These are phyloP conservation scores for Mrakia blollopis DNA, from an alignment of 768 basidiomycete species.

Conservation along the genomic window DNA sequence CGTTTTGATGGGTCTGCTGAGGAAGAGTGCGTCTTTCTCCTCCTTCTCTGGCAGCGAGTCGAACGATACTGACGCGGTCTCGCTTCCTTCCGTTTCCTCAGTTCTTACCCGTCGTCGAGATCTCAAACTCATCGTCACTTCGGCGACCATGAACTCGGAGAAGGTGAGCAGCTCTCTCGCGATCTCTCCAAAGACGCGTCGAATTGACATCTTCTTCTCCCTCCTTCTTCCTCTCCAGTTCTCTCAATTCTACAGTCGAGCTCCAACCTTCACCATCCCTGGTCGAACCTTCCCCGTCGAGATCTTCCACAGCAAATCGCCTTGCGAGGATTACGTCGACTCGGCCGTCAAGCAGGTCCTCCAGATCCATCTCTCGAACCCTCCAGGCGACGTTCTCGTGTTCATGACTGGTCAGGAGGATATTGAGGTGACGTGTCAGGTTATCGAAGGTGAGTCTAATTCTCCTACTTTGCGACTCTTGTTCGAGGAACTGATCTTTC, in stretches of 20 bases:
- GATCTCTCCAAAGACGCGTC: not conserved
- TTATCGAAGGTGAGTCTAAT: conserved; percentile 79
- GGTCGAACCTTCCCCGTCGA: conserved; percentile 97
- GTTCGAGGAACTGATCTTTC: not conserved
- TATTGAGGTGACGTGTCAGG: conserved; percentile 94
- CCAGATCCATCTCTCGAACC: conserved; percentile 89
- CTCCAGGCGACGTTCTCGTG: conserved; percentile 89
- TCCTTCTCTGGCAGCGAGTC: not conserved
- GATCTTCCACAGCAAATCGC: conserved; percentile 90
- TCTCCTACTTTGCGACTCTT: not conserved
- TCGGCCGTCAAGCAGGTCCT: conserved; percentile 96
- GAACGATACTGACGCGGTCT: not conserved
- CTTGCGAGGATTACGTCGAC: conserved; percentile 98
- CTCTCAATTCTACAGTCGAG: conserved; percentile 89
- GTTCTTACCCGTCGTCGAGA: conserved; percentile 85
- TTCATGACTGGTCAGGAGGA: conserved; percentile 99
- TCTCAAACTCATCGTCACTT: conserved; percentile 93
- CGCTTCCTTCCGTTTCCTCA: conserved; percentile 37
- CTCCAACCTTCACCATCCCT: conserved; percentile 88
- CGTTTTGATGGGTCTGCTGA: conserved; percentile 91
- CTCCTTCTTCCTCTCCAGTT: conserved; percentile 54
- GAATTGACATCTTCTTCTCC: conserved; percentile 24
- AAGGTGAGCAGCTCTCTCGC: conserved; percentile 56
- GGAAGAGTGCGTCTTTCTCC: conserved; percentile 64
- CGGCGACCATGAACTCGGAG: conserved; percentile 98